Conservation (phyloP, 2,329 filamentous ascomycete species). For the Thielaviopsis populi region DNA sequence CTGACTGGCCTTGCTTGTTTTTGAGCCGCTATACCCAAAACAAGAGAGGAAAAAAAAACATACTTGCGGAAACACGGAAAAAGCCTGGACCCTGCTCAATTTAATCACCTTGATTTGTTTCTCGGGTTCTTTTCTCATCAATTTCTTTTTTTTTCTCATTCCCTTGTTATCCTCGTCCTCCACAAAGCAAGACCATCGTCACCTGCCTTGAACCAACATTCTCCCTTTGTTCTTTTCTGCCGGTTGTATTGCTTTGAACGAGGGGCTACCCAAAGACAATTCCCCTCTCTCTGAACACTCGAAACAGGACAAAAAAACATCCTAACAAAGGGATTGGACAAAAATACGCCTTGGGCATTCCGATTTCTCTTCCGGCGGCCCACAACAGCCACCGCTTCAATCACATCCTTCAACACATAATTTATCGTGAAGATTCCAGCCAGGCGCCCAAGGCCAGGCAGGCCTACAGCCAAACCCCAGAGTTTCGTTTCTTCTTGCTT, state of each 20-base stretch:
- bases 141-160: not conserved
- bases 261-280: not conserved
- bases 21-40: conserved; percentile 1
- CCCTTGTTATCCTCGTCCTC: not conserved
- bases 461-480: not conserved
- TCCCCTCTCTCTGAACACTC: not conserved
- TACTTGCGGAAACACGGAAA: conserved; percentile 2
- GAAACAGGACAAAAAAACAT: not conserved
- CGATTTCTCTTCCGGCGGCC: not conserved
- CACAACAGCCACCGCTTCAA: not conserved
- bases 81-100: not conserved
- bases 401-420: not conserved
- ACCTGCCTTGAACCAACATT: no score
- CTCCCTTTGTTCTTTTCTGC: not conserved
- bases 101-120: not conserved
- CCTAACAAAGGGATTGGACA: not conserved
- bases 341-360: not conserved
- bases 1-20: not conserved
- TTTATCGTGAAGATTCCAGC: not conserved
- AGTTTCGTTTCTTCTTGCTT: not conserved
- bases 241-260: not conserved
- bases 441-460: not conserved
- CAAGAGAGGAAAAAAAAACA: not conserved
- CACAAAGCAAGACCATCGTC: not conserved
- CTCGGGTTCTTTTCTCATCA: not conserved